phyloP scores from a whole-genome alignment of 371 early-diverging fungal species.

The Zychaea mexicana region DNA sequence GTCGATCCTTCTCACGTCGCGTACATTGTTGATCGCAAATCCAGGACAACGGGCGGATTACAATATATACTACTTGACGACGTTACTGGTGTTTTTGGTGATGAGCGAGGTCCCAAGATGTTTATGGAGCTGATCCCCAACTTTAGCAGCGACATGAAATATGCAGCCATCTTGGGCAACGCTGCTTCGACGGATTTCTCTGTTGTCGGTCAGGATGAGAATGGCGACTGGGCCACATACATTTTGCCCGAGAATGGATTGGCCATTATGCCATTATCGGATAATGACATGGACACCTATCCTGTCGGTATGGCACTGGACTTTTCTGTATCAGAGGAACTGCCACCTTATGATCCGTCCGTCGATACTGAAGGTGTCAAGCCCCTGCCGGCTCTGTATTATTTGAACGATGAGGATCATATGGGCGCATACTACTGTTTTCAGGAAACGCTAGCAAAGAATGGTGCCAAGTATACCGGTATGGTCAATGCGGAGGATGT shows the following conservation, averaged over 20 bases:
- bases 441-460: slow-evolving; percentile 32
- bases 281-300: slow-evolving; percentile 37
- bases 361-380: slow-evolving; percentile 28
- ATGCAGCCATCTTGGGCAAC: slow-evolving; percentile 38
- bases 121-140: slow-evolving; percentile 44
- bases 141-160: slow-evolving; percentile 34
- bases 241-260: slow-evolving; percentile 31
- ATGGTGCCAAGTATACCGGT: slow-evolving; percentile 28
- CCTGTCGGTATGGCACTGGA: slow-evolving; percentile 50
- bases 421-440: slow-evolving; percentile 47
- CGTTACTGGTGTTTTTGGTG: slow-evolving; percentile 39
- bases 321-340: slow-evolving; percentile 32
- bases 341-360: slow-evolving; percentile 42
- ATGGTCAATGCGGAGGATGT: slow-evolving; percentile 20
- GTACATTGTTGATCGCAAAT: slow-evolving; percentile 6
- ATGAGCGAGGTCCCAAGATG: slow-evolving; percentile 36
- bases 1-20: slow-evolving; percentile 4
- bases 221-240: slow-evolving; percentile 49
- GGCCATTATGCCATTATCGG: slow-evolving; percentile 37
- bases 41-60: slow-evolving; percentile 12
- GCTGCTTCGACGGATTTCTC: slow-evolving; percentile 39
- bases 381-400: slow-evolving; percentile 44
- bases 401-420: slow-evolving; percentile 46
- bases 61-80: slow-evolving; percentile 39
- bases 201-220: slow-evolving; percentile 39